Conservation (phyloP, 1,284 basidiomycete genomes). For the Puccinia coronata region DNA sequence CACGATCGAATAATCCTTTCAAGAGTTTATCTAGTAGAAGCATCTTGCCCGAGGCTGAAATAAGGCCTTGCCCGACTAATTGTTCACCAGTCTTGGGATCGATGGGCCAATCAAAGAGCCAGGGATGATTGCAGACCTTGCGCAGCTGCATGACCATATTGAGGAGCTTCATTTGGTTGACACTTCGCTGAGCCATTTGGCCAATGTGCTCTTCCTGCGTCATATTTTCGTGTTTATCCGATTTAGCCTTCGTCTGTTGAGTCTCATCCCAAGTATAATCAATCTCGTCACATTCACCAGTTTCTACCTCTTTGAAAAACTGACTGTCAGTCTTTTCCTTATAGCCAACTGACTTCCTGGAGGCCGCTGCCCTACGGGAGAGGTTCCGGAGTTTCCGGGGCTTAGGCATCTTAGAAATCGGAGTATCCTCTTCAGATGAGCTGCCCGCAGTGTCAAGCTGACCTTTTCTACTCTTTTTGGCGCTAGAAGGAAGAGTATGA, state of each 20-base stretch:
- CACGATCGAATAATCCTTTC: constrained; percentile 74
- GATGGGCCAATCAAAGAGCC: constrained; percentile 84
- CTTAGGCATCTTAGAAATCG: constrained; percentile 8
- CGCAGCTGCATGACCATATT: constrained; percentile 93
- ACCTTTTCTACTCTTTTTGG: constrained; percentile 18
- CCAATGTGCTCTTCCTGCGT: neutral
- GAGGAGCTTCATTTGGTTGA: constrained; percentile 88
- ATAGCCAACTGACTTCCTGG: constrained; percentile 25
- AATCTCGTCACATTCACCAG: constrained; percentile 38
- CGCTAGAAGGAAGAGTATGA: neutral
- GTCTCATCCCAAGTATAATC: constrained; percentile 27
- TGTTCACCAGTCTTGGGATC: constrained; percentile 61
- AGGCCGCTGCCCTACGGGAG: neutral
- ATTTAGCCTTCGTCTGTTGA: neutral
- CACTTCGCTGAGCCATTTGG: constrained; percentile 67
- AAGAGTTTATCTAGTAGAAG: constrained; percentile 86
- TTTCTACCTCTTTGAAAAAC: constrained; percentile 45
- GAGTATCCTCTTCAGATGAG: constrained; percentile 28
- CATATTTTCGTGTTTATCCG: neutral
- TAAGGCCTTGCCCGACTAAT: constrained; percentile 67
- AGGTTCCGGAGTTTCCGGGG: neutral
- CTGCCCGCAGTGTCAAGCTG: neutral
- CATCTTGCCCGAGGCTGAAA: constrained; percentile 92
- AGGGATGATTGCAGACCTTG: constrained; percentile 85
- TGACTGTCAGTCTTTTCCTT: constrained; percentile 34